Conservation (phyloP, 495 filamentous ascomycete genomes). For the Podospora conica region DNA sequence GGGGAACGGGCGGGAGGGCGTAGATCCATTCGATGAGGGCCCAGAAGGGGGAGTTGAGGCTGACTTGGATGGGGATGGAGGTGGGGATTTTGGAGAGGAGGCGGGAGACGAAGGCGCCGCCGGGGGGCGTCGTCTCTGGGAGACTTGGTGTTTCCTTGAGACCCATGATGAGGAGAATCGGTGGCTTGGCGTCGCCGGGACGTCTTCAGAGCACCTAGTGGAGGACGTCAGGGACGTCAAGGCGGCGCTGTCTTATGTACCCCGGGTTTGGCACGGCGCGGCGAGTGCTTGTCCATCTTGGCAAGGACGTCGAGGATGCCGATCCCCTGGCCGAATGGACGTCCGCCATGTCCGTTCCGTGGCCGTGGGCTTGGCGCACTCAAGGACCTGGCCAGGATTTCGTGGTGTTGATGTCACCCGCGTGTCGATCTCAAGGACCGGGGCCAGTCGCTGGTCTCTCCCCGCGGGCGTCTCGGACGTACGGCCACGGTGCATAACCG, state of each 20-base stretch:
- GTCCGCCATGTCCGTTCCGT: not conserved
- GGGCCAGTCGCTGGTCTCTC: not conserved
- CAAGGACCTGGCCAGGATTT: not conserved
- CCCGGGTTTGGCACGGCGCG: not conserved
- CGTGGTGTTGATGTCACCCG: not conserved
- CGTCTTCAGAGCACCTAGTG: not conserved
- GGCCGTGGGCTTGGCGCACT: not conserved
- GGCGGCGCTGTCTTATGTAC: conserved; percentile 4
- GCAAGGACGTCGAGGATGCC: not conserved
- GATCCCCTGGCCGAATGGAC: not conserved
- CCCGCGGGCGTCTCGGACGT: not conserved
- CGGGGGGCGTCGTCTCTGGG: conserved; percentile 1
- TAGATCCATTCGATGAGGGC: conserved; percentile 27
- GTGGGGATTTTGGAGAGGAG: not conserved
- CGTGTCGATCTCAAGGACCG: not conserved
- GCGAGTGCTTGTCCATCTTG: not conserved
- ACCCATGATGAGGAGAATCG: not conserved
- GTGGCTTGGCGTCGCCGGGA: conserved; percentile 3
- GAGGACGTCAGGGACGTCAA: conserved; percentile 10
- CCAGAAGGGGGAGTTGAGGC: conserved; percentile 20
- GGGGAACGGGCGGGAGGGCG: conserved; percentile 6
- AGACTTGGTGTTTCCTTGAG: not conserved
- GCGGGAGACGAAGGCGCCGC: not conserved
- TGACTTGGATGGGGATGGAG: conserved; percentile 1
- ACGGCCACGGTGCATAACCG: not conserved